A percentile compares a stretch with the other conserved stretches of the same genome.
Conservation (phyloP, 306 rosid genomes). For the Vigna radiata region DNA sequence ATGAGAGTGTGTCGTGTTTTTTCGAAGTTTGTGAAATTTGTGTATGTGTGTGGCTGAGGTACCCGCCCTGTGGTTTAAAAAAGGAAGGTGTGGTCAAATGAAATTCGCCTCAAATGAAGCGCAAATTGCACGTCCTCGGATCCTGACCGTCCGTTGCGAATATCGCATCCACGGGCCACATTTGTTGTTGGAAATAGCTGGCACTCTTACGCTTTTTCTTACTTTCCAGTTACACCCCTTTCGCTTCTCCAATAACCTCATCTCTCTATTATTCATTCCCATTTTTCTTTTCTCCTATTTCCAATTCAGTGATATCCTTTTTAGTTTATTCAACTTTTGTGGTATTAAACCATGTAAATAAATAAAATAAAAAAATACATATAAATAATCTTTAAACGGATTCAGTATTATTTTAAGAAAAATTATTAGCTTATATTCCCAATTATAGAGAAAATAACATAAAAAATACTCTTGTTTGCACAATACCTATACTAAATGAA, state of each 20-base stretch:
- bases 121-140: constrained; percentile 51
- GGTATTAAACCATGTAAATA: neutral
- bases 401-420: neutral
- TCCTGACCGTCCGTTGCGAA: constrained; percentile 62
- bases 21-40: neutral
- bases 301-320: neutral
- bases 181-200: constrained; percentile 81
- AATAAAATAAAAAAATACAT: neutral
- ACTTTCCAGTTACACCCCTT: constrained; percentile 32
- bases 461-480: too few relatives aligned
- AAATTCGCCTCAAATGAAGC: constrained; percentile 62
- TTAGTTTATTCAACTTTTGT: neutral
- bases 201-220: constrained; percentile 58
- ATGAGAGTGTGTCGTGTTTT: neutral
- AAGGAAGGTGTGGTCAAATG: constrained; percentile 51
- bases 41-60: constrained; percentile 24
- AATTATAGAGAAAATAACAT: neutral
- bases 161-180: constrained; percentile 61
- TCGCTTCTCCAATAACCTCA: neutral
- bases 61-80: constrained; percentile 74
- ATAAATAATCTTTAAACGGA: neutral
- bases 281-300: neutral
- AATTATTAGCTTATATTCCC: neutral
- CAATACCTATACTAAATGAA: neutral
- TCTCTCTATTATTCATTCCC: neutral